Conservation (phyloP, 805 yeast species). For the Teunomyces aglyptinius region DNA sequence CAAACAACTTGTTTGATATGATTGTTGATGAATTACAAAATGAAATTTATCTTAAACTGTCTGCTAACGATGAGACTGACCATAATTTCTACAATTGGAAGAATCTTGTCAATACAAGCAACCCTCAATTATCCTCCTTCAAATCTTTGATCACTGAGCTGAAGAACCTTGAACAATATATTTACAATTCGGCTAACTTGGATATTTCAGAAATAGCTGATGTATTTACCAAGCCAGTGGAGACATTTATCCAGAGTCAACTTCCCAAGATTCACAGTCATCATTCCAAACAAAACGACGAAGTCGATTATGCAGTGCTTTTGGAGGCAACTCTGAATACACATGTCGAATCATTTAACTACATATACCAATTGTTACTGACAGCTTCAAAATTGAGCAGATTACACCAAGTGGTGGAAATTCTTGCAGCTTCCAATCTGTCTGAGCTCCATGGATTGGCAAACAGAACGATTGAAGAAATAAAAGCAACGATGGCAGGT, state of each 20-base stretch:
- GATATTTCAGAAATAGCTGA: slow-evolving; percentile 53
- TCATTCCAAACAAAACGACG: slow-evolving; percentile 13
- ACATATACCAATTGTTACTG: slow-evolving; percentile 51
- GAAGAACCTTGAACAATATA: slow-evolving; percentile 50
- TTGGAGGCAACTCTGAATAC: slow-evolving; percentile 29
- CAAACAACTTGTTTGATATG: slow-evolving; percentile 62
- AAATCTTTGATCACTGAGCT: slow-evolving; percentile 31
- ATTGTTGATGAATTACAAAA: slow-evolving; percentile 74
- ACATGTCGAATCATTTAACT: slow-evolving; percentile 47
- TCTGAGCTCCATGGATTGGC: slow-evolving; percentile 65
- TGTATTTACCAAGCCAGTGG: slow-evolving; percentile 28
- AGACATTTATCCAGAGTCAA: slow-evolving; percentile 26
- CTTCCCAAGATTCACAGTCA: slow-evolving; percentile 28
- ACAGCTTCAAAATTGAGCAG: slow-evolving; percentile 61
- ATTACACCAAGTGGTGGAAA: slow-evolving; percentile 55
- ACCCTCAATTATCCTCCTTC: slow-evolving; percentile 37
- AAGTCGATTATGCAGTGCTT: slow-evolving; percentile 29
- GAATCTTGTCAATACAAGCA: slow-evolving; percentile 20
- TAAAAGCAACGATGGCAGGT: slow-evolving; percentile 52
- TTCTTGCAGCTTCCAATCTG: slow-evolving; percentile 52
- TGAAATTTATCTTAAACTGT: slow-evolving; percentile 58
- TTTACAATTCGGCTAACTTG: slow-evolving; percentile 55
- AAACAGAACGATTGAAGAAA: slow-evolving; percentile 61
- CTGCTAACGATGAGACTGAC: slow-evolving; percentile 4
- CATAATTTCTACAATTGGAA: slow-evolving; percentile 19